Base-by-base conservation (phyloP, 2,329 filamentous ascomycete species). In the Colletotrichum sublineola region DNA sequence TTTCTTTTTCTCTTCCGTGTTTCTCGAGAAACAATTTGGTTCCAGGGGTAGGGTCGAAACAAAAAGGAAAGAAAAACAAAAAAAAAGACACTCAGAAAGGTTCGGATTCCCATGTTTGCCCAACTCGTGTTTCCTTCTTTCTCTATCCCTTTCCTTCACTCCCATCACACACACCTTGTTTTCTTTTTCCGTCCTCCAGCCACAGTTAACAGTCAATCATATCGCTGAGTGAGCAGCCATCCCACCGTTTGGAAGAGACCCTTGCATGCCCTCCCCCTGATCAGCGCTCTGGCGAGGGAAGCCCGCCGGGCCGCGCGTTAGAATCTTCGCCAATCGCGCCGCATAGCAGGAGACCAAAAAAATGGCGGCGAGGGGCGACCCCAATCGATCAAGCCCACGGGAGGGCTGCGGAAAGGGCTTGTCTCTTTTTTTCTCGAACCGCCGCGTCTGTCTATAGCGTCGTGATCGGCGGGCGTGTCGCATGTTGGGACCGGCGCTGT, bases 271-370 rank as follows among this genome's bases (percentile, higher is more conserved):
- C 20, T 20, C 3, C 44, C 55, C 55, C 60, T 70, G 70, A 69
- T 65, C 66, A n/a, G 40, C 66, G 31, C 24, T 29, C 46, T 31
- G 48, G 48, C 15, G 20, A 61, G 53, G 60, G 31, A n/a, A 36
- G 40, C 48, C 52, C 46, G 1, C 5, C 46, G 46, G 46, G 48
- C 44, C 40, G 66, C 66, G 53, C 53, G 55, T 70, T 56, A 29
- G 60, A 57, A 20, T 14, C 24, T 48, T 70, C 60, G 53, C 53
- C 46, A 70, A 70, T 61, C 60, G 66, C 46, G 50, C 66, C 50
- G 20, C 57, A 40, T 53, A 18, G 65, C 38, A 24, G 38, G 20
- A 69, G 29, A 40, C 11, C 33, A 40, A 50, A 58, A 31, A 46
- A 55, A 57, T 18, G 29, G 66, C 64, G 69, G 46, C 60, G 31